These are phyloP conservation scores for Apiospora marii DNA, from an alignment of 2,329 filamentous ascomycete species.

Conservation along the genomic window DNA sequence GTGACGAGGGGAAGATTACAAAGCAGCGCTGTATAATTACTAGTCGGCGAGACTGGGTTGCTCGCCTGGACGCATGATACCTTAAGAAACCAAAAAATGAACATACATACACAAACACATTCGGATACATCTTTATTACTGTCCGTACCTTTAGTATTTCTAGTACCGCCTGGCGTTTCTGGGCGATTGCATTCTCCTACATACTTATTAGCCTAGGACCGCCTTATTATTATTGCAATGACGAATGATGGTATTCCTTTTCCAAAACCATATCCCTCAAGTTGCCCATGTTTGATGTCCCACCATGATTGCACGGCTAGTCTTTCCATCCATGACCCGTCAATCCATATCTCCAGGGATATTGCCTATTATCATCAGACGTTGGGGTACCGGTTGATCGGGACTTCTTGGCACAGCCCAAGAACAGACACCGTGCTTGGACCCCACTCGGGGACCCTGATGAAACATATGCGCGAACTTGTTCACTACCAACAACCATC, in stretches of 20 bases:
- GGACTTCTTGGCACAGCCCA: background rate
- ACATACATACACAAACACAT: slow-evolving; percentile 1
- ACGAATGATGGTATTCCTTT: background rate
- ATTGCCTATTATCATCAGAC: background rate
- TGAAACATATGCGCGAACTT: background rate
- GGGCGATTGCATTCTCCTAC: slow-evolving; percentile 14
- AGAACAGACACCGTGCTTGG: background rate
- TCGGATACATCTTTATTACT: slow-evolving; percentile 17
- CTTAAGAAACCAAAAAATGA: slow-evolving; percentile 23
- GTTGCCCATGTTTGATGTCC: background rate
- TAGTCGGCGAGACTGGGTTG: slow-evolving; percentile 12
- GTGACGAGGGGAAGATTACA: slow-evolving; percentile 23
- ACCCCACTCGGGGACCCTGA: background rate
- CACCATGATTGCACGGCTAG: background rate
- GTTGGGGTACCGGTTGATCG: background rate
- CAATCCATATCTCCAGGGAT: background rate
- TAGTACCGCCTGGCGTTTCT: slow-evolving; percentile 19
- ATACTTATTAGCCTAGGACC: slow-evolving; percentile 4
- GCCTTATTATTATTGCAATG: slow-evolving; percentile 7
- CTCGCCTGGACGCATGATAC: slow-evolving; percentile 22
- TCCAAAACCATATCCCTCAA: background rate
- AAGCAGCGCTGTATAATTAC: slow-evolving; percentile 32
- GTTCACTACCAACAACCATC: background rate
- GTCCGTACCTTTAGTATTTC: slow-evolving; percentile 13
- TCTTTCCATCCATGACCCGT: background rate